phyloP scores from a whole-genome alignment of 352 stramenopile genomes.

The Nothophytophthora sp. region DNA sequence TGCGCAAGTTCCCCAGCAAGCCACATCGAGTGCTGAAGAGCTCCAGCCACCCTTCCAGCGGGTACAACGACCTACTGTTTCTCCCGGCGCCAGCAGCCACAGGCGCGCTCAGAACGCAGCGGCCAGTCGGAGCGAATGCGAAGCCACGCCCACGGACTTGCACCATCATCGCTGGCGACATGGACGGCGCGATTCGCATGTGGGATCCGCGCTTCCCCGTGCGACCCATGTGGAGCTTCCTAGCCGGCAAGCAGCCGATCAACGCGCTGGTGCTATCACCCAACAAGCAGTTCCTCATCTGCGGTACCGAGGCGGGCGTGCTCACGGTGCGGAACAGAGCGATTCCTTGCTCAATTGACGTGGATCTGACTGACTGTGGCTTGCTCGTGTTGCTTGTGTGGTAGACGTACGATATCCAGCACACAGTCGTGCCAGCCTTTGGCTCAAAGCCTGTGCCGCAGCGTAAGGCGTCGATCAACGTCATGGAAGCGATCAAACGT shows the following conservation, averaged over 20 bases:
- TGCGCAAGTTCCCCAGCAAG: slow-evolving; percentile 71
- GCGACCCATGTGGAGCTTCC: slow-evolving; percentile 57
- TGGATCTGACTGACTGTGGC: neutral
- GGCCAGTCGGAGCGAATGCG: slow-evolving; percentile 1
- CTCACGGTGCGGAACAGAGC: slow-evolving; percentile 39
- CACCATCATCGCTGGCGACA: slow-evolving; percentile 57
- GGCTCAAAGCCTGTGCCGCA: slow-evolving; percentile 61
- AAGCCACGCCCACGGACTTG: slow-evolving; percentile 11
- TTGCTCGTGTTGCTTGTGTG: neutral
- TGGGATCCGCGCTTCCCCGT: slow-evolving; percentile 63
- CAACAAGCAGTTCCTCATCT: slow-evolving; percentile 55
- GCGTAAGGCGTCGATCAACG: slow-evolving; percentile 36
- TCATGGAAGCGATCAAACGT: slow-evolving; percentile 62
- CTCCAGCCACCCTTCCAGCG: slow-evolving; percentile 64
- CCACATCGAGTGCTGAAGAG: slow-evolving; percentile 64
- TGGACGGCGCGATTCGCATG: slow-evolving; percentile 63
- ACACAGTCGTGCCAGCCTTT: slow-evolving; percentile 66
- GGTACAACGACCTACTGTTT: slow-evolving; percentile 82
- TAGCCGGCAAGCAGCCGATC: slow-evolving; percentile 45
- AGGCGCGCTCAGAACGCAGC: neutral
- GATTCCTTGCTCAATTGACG: neutral
- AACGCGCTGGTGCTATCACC: slow-evolving; percentile 48
- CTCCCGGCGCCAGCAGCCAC: slow-evolving; percentile 12
- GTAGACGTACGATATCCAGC: slow-evolving; percentile 67
- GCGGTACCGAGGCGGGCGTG: slow-evolving; percentile 55